These are phyloP conservation scores for Tetracentron sinense DNA, from an alignment of 164 flowering plant genomes.

Conservation along the genomic window DNA sequence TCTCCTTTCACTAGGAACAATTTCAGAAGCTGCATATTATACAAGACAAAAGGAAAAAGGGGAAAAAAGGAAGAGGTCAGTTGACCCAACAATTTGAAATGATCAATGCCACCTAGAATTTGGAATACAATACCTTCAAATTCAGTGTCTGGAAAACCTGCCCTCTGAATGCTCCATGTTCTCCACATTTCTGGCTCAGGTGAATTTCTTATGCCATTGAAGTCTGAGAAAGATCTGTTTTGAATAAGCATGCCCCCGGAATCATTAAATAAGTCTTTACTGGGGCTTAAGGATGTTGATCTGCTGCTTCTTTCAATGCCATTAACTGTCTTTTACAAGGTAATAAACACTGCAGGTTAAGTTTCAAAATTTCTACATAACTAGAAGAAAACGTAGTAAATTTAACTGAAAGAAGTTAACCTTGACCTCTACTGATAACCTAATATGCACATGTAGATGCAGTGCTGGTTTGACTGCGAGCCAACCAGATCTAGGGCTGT, in stretches of 20 bases:
- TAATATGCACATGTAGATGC: neutral
- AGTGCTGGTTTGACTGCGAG: neutral
- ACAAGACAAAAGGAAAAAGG: neutral
- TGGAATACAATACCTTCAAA: conserved; percentile 50
- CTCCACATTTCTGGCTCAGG: conserved; percentile 51
- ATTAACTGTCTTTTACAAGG: conserved; percentile 54
- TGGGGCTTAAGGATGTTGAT: conserved; percentile 14
- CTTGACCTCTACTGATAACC: neutral
- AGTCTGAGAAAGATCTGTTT: conserved; percentile 12
- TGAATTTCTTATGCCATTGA: conserved; percentile 21
- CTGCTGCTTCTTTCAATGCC: conserved; percentile 26
- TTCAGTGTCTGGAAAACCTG: conserved; percentile 37
- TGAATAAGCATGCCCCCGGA: conserved; percentile 11
- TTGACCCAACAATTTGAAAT: too few species aligned
- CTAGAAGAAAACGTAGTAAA: neutral
- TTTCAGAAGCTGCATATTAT: conserved; percentile 59
- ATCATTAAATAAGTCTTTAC: conserved; percentile 12
- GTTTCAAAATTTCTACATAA: conserved; percentile 16
- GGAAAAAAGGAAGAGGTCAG: too few species aligned
- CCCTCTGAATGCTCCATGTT: conserved; percentile 49
- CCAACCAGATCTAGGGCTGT: too few species aligned
- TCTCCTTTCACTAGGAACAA: conserved; percentile 18
- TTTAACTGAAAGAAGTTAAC: neutral
- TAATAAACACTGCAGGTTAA: conserved; percentile 18
- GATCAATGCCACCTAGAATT: neutral